Conservation (phyloP, 345 rosid species). For the Euclidium syriacum region DNA sequence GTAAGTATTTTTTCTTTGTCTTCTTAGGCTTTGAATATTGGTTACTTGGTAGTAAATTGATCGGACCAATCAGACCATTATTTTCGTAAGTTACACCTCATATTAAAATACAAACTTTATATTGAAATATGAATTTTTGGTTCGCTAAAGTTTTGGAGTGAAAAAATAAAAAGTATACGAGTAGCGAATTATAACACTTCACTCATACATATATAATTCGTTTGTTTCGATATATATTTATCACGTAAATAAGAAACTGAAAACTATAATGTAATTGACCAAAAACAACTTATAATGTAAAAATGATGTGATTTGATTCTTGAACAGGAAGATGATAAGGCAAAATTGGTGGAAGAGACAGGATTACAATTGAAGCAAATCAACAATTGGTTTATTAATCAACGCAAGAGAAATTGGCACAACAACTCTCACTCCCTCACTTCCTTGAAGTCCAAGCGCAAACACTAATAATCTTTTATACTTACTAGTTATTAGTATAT, state of each 20-base stretch:
- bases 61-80: too few relatives aligned
- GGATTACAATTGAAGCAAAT: constrained; percentile 97
- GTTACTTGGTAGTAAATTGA: too few relatives aligned
- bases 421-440: constrained; percentile 89
- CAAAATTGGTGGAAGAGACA: constrained; percentile 95
- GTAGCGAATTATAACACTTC: too few relatives aligned
- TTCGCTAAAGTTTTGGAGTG: too few relatives aligned
- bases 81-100: too few relatives aligned
- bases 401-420: constrained; percentile 97
- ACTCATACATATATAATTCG: too few relatives aligned
- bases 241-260: too few relatives aligned
- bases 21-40: too few relatives aligned
- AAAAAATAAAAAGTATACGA: too few relatives aligned
- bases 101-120: too few relatives aligned
- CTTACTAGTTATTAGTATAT: constrained; percentile 7
- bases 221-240: too few relatives aligned
- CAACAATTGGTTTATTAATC: constrained; percentile 99
- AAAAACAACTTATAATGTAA: not conserved
- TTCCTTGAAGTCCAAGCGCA: constrained; percentile 94
- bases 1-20: constrained; percentile 37
- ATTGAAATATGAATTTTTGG: too few relatives aligned
- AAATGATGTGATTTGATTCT: not conserved
- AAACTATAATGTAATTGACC: not conserved
- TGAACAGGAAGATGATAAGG: constrained; percentile 97
- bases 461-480: constrained; percentile 33